Evolutionary conservation across 2,329 filamentous ascomycete genomes (phyloP).

Genomic region (Talaromyces amestolkiae): DNA sequence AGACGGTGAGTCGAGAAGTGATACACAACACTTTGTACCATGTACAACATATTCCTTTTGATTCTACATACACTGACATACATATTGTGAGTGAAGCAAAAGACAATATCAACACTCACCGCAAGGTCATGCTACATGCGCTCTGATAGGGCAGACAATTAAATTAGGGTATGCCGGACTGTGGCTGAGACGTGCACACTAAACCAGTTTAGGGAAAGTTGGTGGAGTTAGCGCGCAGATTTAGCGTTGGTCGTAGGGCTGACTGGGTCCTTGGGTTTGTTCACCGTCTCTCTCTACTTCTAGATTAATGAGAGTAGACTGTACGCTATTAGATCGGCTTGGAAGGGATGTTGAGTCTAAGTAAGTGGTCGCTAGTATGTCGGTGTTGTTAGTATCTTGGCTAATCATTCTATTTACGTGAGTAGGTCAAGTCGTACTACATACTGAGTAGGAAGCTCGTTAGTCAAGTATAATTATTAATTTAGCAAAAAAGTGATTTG

Average conservation of each 20-base stretch:
- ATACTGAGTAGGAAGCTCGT: not conserved
- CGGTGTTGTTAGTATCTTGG: no score
- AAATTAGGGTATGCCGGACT: constrained; percentile 16
- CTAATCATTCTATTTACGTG: no score
- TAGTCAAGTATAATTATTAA: not conserved
- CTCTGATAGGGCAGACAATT: not conserved
- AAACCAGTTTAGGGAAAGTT: not conserved
- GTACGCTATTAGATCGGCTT: no score
- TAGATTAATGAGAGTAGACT: no score
- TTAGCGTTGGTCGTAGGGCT: constrained; percentile 18
- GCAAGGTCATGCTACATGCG: not conserved
- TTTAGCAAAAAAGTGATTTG: no score
- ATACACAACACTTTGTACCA: not conserved
- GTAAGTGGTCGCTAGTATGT: no score
- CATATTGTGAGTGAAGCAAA: not conserved
- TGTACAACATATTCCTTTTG: not conserved
- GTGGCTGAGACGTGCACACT: constrained; percentile 15
- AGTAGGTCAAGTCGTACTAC: no score
- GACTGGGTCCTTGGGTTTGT: constrained; percentile 5
- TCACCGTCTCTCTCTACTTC: constrained; percentile 13
- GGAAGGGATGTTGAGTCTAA: no score
- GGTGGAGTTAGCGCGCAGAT: not conserved
- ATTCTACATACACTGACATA: not conserved
- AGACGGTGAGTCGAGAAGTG: not conserved
- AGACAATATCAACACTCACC: constrained; percentile 3